These are phyloP conservation scores for Agaricus blazei DNA, from an alignment of 768 basidiomycete genomes.

Conservation along the genomic window DNA sequence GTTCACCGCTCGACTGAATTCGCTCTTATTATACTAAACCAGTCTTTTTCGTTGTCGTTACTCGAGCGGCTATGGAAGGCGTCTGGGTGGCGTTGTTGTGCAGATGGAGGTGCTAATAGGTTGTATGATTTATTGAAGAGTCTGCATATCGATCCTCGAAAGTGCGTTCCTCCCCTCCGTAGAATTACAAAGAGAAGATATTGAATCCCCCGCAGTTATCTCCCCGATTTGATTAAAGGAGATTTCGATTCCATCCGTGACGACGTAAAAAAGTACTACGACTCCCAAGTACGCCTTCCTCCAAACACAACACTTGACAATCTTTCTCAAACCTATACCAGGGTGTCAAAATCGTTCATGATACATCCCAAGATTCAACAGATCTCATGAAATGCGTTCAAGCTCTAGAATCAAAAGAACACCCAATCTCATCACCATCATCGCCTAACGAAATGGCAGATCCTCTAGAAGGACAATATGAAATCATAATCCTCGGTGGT, in stretches of 20 bases:
- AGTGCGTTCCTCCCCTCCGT: constrained; percentile 6
- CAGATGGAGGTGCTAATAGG: constrained; percentile 87
- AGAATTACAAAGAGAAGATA: too few relatives aligned
- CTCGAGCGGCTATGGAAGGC: constrained; percentile 57
- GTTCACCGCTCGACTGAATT: constrained; percentile 16
- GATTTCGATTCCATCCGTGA: constrained; percentile 85
- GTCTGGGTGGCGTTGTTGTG: constrained; percentile 57
- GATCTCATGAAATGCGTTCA: constrained; percentile 92
- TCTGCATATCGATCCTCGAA: constrained; percentile 17
- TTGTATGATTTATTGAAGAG: constrained; percentile 51
- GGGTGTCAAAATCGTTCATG: constrained; percentile 66
- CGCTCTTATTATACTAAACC: constrained; percentile 86
- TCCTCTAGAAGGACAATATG: constrained; percentile 36
- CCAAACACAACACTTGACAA: neutral
- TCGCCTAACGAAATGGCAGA: constrained; percentile 25
- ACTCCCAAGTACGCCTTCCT: constrained; percentile 38
- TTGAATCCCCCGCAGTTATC: constrained; percentile 38
- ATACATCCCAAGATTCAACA: constrained; percentile 78
- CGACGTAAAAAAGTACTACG: constrained; percentile 72
- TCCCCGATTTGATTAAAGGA: constrained; percentile 88
- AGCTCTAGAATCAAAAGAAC: constrained; percentile 57
- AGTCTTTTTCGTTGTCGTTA: constrained; percentile 67
- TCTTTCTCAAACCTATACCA: constrained; percentile 20
- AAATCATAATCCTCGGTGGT: constrained; percentile 81
- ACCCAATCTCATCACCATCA: constrained; percentile 20